Evolutionary conservation across 1,284 basidiomycete genomes (phyloP), one percentile per base, ranked within the genome.

Genomic region (Chalciporus sp.): DNA sequence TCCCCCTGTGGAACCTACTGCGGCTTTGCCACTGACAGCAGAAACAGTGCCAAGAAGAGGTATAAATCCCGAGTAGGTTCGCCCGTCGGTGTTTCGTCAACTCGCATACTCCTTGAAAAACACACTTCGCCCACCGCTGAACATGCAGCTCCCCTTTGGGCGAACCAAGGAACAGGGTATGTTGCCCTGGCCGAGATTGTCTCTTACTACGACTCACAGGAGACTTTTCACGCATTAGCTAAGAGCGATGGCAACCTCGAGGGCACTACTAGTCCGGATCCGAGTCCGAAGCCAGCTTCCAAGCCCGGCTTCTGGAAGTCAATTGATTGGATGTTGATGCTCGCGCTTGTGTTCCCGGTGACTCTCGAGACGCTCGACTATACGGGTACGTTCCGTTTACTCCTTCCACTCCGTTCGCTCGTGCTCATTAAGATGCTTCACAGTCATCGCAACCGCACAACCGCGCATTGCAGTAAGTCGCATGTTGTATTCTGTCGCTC

Each of bases 381-480:
- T 52, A 79, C 76, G n/a, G 72, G 77, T 73, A 44, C 42, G 66
- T 51, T n/a, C 4, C 8, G 41, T 8, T 14, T 26, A 27, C 33
- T 28, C 6, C 23, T 45, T 56, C 31, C 55, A 19, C 26, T 1
- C 12, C 8, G n/a, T 9, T 17, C 17, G 7, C n/a, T 17, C n/a
- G 35, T 37, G 35, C 8, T 37, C n/a, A 37, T 10, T 17, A 8
- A 23, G 10, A 7, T 11, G 17, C 20, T 31, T 31, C 49, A 16
- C 37, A 80, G 79, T 82, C 3, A 80, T 82, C 23, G 80, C 80
- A 5, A 81, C 79, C n/a, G 78, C 79, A 2, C 80, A 81, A 56
- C 66, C 76, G 20, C 72, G 74, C 29, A 81, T 81, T 53, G 80
- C 79, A 12, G 79, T 80, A 60, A 56, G 69, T 59, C 2, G 6